Percentiles rank a stretch among this genome's conserved stretches.
Evolutionary conservation across 352 stramenopile genomes (phyloP).

Genomic region (Achlya hypogyna): DNA sequence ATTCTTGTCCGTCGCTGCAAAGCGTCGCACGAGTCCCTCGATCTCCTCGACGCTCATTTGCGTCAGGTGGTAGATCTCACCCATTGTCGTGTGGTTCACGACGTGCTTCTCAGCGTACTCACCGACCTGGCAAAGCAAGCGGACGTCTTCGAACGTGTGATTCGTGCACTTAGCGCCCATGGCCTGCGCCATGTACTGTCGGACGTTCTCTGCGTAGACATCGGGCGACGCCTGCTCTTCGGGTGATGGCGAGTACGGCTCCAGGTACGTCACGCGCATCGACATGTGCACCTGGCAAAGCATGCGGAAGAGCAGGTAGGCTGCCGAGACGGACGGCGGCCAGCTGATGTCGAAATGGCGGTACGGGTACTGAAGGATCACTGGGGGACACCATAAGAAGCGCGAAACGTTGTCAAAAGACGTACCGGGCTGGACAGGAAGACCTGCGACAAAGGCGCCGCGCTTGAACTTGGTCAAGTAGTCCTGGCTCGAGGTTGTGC

Average conservation of each 20-base stretch:
- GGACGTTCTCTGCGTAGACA: conserved; percentile 51
- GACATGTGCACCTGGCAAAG: conserved; percentile 64
- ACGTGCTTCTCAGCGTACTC: conserved; percentile 50
- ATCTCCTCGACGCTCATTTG: conserved; percentile 35
- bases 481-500: conserved; percentile 62
- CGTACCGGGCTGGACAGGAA: conserved; percentile 37
- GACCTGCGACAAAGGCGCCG: conserved; percentile 50
- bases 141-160: conserved; percentile 65
- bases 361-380: conserved; percentile 60
- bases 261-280: conserved; percentile 49
- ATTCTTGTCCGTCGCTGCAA: conserved; percentile 42
- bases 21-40: conserved; percentile 45
- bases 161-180: conserved; percentile 51
- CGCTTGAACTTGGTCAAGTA: conserved; percentile 71
- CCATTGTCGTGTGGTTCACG: conserved; percentile 43
- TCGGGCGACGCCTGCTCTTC: conserved; percentile 35
- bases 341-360: conserved; percentile 67
- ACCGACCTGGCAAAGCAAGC: conserved; percentile 44
- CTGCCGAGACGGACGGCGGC: conserved; percentile 40
- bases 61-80: conserved; percentile 44
- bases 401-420: not conserved
- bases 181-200: conserved; percentile 40
- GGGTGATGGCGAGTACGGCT: conserved; percentile 38
- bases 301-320: conserved; percentile 47
- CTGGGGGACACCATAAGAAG: not conserved